Conservation (phyloP, 1,284 basidiomycete genomes). For the Vanrija sp. region DNA sequence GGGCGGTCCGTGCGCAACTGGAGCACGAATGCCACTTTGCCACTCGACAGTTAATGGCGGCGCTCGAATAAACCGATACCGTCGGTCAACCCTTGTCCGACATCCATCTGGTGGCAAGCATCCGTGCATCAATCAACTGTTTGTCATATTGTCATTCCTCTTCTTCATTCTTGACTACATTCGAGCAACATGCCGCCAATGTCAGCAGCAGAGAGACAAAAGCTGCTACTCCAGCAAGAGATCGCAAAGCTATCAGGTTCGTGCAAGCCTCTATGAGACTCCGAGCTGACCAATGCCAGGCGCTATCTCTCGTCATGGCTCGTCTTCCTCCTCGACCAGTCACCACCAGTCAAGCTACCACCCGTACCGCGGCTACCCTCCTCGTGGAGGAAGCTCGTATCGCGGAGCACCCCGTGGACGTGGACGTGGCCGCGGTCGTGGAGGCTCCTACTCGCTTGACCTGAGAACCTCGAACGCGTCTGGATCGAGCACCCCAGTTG, state of each 20-base stretch:
- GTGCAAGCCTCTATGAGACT: background rate
- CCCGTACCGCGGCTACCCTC: conserved; percentile 29
- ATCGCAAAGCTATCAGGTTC: conserved; percentile 47
- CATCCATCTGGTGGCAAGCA: too few relatives aligned
- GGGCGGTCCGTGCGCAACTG: too few relatives aligned
- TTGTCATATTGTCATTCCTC: background rate
- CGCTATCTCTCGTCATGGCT: conserved; percentile 30
- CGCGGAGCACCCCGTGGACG: conserved; percentile 3
- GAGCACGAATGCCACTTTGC: too few relatives aligned
- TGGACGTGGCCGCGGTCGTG: conserved; percentile 5
- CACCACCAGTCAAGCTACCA: conserved; percentile 25
- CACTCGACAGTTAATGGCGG: background rate
- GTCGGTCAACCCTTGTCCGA: too few relatives aligned
- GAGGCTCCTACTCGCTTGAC: conserved; percentile 1
- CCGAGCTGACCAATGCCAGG: conserved; percentile 17
- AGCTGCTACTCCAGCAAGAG: conserved; percentile 42
- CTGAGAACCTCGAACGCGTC: background rate
- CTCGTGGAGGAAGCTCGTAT: conserved; percentile 15
- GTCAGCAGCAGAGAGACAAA: conserved; percentile 35
- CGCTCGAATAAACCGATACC: too few relatives aligned
- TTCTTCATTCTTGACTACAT: background rate
- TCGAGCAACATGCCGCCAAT: conserved; percentile 9
- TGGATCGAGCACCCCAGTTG: background rate
- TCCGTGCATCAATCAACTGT: too few relatives aligned
- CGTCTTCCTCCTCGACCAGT: conserved; percentile 4